A percentile compares a stretch with the other conserved stretches of the same genome.
phyloP scores from a whole-genome alignment of 257 asterid genomes.

The Anisodus tanguticus region DNA sequence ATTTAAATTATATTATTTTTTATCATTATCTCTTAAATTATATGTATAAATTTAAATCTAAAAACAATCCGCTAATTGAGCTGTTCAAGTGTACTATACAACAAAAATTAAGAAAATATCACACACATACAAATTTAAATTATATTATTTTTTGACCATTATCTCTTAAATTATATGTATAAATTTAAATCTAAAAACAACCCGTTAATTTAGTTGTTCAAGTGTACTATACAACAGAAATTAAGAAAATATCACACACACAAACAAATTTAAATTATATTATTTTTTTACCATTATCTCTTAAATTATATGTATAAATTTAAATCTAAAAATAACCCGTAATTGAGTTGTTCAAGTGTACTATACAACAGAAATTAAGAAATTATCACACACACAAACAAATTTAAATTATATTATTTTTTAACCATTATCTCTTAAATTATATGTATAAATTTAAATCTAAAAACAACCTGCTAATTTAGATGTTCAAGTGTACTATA shows the following conservation, averaged over 20 bases:
- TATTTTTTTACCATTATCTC: too few species aligned
- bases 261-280: too few species aligned
- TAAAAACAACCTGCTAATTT: conserved; percentile 5
- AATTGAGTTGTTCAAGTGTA: not conserved
- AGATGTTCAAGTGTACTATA: not conserved
- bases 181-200: not conserved
- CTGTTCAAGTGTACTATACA: not conserved
- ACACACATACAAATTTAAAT: not conserved
- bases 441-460: too few species aligned
- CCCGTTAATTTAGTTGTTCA: not conserved
- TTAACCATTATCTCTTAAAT: too few species aligned
- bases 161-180: too few species aligned
- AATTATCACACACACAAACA: too few species aligned
- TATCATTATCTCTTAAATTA: too few species aligned
- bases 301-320: too few species aligned
- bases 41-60: too few species aligned
- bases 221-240: not conserved
- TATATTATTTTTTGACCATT: too few species aligned
- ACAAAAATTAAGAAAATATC: not conserved
- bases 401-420: too few species aligned
- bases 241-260: not conserved
- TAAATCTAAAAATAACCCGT: not conserved
- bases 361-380: not conserved
- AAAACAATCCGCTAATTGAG: conserved; percentile 7
- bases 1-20: too few species aligned